Conservation (phyloP, 2,329 filamentous ascomycete species). For the Venturia pyrina region DNA sequence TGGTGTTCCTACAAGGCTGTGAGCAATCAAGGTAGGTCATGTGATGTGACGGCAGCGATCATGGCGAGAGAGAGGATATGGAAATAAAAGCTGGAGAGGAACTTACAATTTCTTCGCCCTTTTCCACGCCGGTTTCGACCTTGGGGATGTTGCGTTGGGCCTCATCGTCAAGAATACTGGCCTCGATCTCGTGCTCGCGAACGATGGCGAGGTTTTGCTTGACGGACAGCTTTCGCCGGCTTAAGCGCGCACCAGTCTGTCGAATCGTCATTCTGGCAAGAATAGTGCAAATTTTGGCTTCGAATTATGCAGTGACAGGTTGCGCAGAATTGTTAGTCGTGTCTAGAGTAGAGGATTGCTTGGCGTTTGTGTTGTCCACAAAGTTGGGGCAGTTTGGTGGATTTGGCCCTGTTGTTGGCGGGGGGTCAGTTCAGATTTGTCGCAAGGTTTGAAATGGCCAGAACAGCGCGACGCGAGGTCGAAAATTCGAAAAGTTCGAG, state of each 20-base stretch:
- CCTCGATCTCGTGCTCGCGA: constrained; percentile 82
- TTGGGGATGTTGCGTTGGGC: constrained; percentile 70
- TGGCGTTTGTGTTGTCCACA: constrained; percentile 4
- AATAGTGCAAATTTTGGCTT: neutral
- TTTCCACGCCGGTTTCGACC: constrained; percentile 93
- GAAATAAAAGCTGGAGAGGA: neutral
- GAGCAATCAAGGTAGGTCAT: constrained; percentile 15
- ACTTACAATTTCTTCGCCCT: constrained; percentile 94
- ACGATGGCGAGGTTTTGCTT: constrained; percentile 83
- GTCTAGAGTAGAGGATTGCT: neutral
- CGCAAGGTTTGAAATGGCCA: constrained; percentile 1
- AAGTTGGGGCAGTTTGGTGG: constrained; percentile 3
- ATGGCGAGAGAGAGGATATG: constrained; percentile 20
- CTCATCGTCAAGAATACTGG: constrained; percentile 66
- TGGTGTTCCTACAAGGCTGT: constrained; percentile 67
- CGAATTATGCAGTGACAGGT: constrained; percentile 3
- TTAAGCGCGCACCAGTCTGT: constrained; percentile 48
- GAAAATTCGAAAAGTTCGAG: neutral
- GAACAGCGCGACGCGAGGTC: neutral
- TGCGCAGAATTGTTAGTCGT: neutral
- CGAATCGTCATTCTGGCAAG: constrained; percentile 14
- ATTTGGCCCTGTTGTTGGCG: neutral
- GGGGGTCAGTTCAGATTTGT: neutral
- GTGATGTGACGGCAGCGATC: constrained; percentile 24
- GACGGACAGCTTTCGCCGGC: constrained; percentile 83